A percentile compares a stretch with the other conserved stretches of the same genome.
These are phyloP conservation scores for Triticum turgidum DNA, from an alignment of 176 grass and related monocot species.

Conservation along the genomic window DNA sequence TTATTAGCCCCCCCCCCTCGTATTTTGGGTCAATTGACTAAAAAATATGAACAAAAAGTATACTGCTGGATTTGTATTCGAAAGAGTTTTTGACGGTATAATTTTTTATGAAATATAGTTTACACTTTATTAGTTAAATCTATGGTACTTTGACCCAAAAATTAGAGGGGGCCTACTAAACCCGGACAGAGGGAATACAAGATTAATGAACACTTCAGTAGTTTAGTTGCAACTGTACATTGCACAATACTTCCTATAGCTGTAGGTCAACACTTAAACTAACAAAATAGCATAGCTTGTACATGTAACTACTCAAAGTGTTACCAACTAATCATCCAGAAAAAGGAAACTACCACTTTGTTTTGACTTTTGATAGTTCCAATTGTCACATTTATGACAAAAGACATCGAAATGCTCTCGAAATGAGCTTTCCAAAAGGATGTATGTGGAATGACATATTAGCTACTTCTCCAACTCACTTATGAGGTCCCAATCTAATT, in stretches of 20 bases:
- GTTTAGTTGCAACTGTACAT: background rate
- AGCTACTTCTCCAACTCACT: background rate
- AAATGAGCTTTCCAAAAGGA: background rate
- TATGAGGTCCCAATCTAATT: background rate
- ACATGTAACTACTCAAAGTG: background rate
- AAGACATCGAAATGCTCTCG: background rate
- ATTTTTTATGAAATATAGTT: no score
- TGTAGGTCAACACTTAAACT: background rate
- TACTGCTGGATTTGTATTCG: no score
- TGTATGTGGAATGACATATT: background rate
- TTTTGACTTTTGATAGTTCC: conserved; percentile 16
- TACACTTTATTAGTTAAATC: no score
- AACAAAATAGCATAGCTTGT: background rate
- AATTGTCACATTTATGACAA: background rate
- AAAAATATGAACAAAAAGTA: no score
- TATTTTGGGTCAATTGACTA: no score
- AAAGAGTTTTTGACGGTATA: no score
- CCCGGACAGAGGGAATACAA: background rate
- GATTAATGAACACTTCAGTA: background rate
- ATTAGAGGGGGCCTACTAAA: no score
- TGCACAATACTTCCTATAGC: conserved; percentile 5
- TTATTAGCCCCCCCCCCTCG: no score
- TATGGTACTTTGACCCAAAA: no score
- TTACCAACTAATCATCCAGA: background rate
- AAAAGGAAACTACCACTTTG: background rate